Evolutionary conservation across 257 asterid species (phyloP).

Genomic region (Fraxinus anomala): DNA sequence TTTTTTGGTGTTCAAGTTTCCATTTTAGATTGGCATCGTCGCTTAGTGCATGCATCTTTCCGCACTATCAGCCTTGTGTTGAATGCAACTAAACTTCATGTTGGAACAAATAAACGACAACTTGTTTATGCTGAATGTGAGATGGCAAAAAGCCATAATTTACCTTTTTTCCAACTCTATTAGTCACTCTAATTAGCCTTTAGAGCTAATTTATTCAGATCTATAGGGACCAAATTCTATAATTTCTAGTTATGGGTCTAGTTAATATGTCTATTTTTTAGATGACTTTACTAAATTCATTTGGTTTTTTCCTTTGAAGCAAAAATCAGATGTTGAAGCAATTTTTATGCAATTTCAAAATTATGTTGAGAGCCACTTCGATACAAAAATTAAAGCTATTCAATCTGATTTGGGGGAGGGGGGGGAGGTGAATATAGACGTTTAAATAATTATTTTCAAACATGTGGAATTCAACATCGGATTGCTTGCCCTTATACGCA

Average conservation of each 20-base stretch:
- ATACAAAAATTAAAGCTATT: neutral
- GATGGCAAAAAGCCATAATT: neutral
- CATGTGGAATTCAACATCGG: no score
- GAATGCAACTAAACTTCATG: neutral
- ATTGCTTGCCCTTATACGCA: no score
- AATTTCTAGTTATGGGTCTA: neutral
- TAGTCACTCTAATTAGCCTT: no score
- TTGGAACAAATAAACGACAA: neutral
- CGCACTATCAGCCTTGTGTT: neutral
- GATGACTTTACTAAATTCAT: neutral
- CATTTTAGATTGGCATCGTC: neutral
- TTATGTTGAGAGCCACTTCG: neutral
- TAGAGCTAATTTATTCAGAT: no score
- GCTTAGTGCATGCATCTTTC: constrained; percentile 6
- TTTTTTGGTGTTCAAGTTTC: neutral
- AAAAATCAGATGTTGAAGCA: neutral
- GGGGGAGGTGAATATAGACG: no score
- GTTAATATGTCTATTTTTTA: neutral
- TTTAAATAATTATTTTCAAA: no score
- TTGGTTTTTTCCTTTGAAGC: neutral
- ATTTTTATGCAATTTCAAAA: neutral
- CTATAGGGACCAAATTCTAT: neutral
- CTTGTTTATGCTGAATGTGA: neutral
- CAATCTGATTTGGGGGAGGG: constrained; percentile 16
- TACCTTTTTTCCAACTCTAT: neutral